A percentile compares a stretch with the other conserved stretches of the same genome.
Conservation (phyloP, 352 stramenopile genomes). For the Phytophthora ramorum region DNA sequence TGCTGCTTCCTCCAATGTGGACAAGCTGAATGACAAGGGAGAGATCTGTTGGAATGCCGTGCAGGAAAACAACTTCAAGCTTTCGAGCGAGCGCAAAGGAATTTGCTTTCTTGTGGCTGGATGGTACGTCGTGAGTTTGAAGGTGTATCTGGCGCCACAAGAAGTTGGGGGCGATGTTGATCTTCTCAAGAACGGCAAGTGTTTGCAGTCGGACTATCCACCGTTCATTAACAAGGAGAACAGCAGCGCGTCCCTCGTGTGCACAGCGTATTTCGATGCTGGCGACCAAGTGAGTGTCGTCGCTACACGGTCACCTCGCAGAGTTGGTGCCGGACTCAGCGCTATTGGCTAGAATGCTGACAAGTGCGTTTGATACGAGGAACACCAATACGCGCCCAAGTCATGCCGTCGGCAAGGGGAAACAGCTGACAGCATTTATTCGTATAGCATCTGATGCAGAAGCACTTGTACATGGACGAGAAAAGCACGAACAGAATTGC, state of each 20-base stretch:
- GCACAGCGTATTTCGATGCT: background rate
- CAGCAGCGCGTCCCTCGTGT: background rate
- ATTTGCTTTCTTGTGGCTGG: background rate
- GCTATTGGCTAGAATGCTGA: too few relatives aligned
- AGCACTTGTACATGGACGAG: too few relatives aligned
- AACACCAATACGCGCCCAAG: too few relatives aligned
- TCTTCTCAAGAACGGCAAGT: background rate
- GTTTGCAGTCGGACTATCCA: background rate
- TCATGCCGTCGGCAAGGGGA: too few relatives aligned
- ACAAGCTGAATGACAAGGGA: slow-evolving; percentile 1
- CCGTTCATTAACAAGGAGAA: background rate
- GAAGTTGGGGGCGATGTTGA: background rate
- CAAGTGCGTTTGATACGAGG: too few relatives aligned
- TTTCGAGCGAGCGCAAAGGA: background rate
- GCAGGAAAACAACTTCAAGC: background rate
- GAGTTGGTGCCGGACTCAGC: too few relatives aligned
- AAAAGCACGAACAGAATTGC: too few relatives aligned
- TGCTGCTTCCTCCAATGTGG: background rate
- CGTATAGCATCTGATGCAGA: too few relatives aligned
- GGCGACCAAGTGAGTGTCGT: too few relatives aligned
- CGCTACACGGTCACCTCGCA: too few relatives aligned
- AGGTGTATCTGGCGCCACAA: background rate
- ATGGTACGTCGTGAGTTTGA: background rate
- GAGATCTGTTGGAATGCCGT: background rate
- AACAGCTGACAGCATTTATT: too few relatives aligned